Base-by-base conservation (phyloP, 2,329 filamentous ascomycete species). In the Aspergillus alliaceus region DNA sequence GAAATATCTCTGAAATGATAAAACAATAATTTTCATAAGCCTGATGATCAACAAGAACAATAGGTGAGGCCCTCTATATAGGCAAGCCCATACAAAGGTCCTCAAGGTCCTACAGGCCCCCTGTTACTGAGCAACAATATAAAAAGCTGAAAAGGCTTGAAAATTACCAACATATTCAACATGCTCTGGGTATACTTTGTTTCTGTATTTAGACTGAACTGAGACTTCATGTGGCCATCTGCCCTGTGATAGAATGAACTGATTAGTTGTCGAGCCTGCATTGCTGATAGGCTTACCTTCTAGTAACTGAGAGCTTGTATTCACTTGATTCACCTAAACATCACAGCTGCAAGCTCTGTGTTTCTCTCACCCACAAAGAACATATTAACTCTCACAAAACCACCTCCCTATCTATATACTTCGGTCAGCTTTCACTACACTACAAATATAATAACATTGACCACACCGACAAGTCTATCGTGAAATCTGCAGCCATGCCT, bases 401-500 rank as follows among this genome's bases (percentile, higher is more conserved):
- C 4, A n/a, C 15, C 8, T 14, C 9, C 24, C 7, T 27, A 3
- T 2, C 40, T n/a, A 1, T 11, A 22, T 27, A 11, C 14, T 9
- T 11, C 40, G 4, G 3, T 44, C 40, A 44, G 8, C 15, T n/a
- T 15, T 18, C 15, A 11, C 40, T 9, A 9, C 15, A n/a, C 40
- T 35, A 27, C 24, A 18, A 27, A 9, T 3, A 9, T 9, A 44
- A 9, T 24, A 4, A 27, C 14, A 14, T 27, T n/a, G 3, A 2
- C 40, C 14, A 40, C 44, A 22, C 25, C 12, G n/a, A 12, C 24
- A 48, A 52, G 18, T 22, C 34, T 35, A 39, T 25, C 46, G n/a
- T 27, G 24, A 29, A 24, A 24, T 9, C 39, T 35, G 20, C 32
- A 40, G n/a, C 25, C 18, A 57, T 59, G 75, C 69, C 74, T 50